Percentiles rank a stretch among this genome's conserved stretches.
Evolutionary conservation across 768 basidiomycete genomes (phyloP).

Genomic region (Dioszegia aurantiaca): DNA sequence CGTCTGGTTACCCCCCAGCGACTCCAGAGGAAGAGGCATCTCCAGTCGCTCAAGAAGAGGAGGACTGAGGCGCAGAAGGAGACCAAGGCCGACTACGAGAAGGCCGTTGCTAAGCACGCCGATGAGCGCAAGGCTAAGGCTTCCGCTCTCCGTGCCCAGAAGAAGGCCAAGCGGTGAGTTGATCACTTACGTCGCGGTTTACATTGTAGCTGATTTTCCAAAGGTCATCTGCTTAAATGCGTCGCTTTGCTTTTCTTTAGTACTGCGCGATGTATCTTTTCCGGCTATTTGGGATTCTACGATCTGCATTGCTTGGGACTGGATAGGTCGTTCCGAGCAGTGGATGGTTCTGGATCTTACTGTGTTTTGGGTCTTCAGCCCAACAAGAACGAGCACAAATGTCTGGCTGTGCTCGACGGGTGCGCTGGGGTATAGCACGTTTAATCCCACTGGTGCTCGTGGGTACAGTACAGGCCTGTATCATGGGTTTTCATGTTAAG

Average conservation of each 20-base stretch:
- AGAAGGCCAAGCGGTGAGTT: conserved; percentile 43
- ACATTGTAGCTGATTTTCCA: neutral
- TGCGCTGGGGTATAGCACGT: too few relatives aligned
- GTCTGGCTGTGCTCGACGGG: too few relatives aligned
- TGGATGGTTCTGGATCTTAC: too few relatives aligned
- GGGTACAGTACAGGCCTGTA: too few relatives aligned
- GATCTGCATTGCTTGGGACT: too few relatives aligned
- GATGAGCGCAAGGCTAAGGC: conserved; percentile 90
- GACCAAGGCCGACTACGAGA: conserved; percentile 91
- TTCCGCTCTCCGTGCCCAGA: conserved; percentile 60
- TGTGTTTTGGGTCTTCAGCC: too few relatives aligned
- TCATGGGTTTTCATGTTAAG: too few relatives aligned
- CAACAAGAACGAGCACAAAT: too few relatives aligned
- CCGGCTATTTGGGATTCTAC: too few relatives aligned
- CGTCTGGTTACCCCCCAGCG: conserved; percentile 84
- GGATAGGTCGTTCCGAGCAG: too few relatives aligned
- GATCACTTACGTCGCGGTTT: too few relatives aligned
- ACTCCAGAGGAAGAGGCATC: conserved; percentile 93
- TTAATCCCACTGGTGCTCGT: too few relatives aligned
- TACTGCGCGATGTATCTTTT: conserved; percentile 15
- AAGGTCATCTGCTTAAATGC: conserved; percentile 11
- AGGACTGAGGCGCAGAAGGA: conserved; percentile 88
- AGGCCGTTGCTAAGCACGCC: conserved; percentile 78
- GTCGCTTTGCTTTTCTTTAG: conserved; percentile 13
- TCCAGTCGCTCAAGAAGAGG: conserved; percentile 80